Evolutionary conservation across 2,329 filamentous ascomycete species (phyloP).

Genomic region (Lizonia empirigonia): DNA sequence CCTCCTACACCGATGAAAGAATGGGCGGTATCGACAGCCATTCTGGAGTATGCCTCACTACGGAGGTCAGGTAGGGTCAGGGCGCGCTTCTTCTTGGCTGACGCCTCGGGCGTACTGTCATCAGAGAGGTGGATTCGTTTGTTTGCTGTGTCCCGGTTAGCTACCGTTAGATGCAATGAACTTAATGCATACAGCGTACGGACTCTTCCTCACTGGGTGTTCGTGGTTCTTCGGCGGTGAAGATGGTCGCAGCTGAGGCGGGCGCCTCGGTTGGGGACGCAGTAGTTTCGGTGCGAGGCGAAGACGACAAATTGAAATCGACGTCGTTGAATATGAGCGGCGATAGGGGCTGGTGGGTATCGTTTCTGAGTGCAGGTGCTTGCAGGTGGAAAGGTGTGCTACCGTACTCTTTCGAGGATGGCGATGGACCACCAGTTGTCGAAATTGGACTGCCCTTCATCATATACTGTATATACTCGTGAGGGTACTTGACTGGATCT

Average conservation of each 20-base stretch:
- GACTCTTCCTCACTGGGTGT: background rate
- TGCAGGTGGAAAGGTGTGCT: background rate
- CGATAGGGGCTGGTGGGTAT: constrained; percentile 3
- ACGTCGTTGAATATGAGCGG: constrained; percentile 27
- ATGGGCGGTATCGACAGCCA: background rate
- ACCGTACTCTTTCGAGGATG: background rate
- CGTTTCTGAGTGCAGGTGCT: background rate
- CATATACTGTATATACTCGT: background rate
- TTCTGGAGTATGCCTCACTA: background rate
- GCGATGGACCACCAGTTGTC: background rate
- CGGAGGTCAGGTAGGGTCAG: constrained; percentile 6
- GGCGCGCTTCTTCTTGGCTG: constrained; percentile 22
- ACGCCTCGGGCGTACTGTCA: background rate
- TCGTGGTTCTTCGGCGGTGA: background rate
- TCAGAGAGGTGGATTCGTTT: constrained; percentile 13
- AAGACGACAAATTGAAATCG: constrained; percentile 21
- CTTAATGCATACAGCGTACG: constrained; percentile 9
- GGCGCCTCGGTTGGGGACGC: constrained; percentile 22
- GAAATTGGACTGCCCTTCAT: background rate
- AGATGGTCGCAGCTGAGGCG: constrained; percentile 21
- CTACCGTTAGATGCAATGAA: background rate
- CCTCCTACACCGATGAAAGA: background rate
- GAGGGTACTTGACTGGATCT: constrained; percentile 1
- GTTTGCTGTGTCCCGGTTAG: constrained; percentile 12
- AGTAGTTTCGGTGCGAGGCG: background rate